Evolutionary conservation across 2,329 filamentous ascomycete species (phyloP).

Genomic region (Lojkania enalia): DNA sequence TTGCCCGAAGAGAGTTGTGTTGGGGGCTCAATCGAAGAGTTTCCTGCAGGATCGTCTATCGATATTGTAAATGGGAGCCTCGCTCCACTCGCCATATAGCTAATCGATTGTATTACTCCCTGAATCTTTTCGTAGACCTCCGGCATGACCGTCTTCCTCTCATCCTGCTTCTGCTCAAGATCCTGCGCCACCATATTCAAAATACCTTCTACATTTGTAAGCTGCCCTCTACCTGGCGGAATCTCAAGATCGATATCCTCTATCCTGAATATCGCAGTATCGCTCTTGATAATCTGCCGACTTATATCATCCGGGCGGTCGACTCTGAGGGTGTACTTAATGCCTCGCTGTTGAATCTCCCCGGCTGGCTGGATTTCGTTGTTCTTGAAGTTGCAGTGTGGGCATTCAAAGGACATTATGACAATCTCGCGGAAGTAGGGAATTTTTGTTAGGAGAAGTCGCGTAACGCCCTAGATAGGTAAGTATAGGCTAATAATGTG

Average conservation of each 20-base stretch:
- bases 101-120: slow-evolving; percentile 72
- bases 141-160: slow-evolving; percentile 74
- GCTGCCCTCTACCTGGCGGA: slow-evolving; percentile 83
- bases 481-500: slow-evolving; percentile 19
- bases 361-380: slow-evolving; percentile 93
- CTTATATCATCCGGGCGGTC: slow-evolving; percentile 74
- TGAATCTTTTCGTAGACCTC: slow-evolving; percentile 79
- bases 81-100: slow-evolving; percentile 75
- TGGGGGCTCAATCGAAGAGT: slow-evolving; percentile 94
- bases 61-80: slow-evolving; percentile 85
- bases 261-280: slow-evolving; percentile 81
- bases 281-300: slow-evolving; percentile 89
- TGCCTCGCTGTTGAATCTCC: slow-evolving; percentile 85
- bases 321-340: slow-evolving; percentile 80
- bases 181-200: slow-evolving; percentile 78
- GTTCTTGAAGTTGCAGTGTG: slow-evolving; percentile 86
- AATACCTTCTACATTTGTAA: slow-evolving; percentile 92
- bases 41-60: slow-evolving; percentile 89
- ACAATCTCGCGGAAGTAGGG: slow-evolving; percentile 98
- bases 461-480: slow-evolving; percentile 71
- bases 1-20: slow-evolving; percentile 77
- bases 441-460: slow-evolving; percentile 85
- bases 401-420: slow-evolving; percentile 94
- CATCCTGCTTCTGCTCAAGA: slow-evolving; percentile 78
- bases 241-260: slow-evolving; percentile 94